phyloP scores from a whole-genome alignment of 2,329 filamentous ascomycete genomes.

The Calycina marina region DNA sequence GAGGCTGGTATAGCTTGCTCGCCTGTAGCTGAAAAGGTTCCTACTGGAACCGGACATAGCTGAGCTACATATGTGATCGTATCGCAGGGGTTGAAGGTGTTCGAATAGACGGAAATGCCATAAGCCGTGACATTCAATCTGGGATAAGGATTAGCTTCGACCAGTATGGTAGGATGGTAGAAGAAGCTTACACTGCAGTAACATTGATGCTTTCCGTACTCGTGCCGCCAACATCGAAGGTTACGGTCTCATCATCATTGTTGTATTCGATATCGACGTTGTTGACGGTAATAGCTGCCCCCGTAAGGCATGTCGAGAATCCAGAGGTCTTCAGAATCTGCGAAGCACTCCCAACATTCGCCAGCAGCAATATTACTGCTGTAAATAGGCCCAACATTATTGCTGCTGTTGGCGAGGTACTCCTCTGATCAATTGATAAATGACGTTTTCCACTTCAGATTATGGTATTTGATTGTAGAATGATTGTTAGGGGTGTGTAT shows the following conservation, averaged over 20 bases:
- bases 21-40: conserved; percentile 60
- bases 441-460: too few species aligned
- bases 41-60: conserved; percentile 77
- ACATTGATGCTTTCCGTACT: conserved; percentile 67
- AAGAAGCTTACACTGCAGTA: conserved; percentile 42
- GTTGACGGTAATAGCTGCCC: conserved; percentile 51
- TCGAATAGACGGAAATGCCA: conserved; percentile 64
- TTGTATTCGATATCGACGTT: conserved; percentile 69
- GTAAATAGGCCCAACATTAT: too few species aligned
- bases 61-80: conserved; percentile 47
- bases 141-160: neutral
- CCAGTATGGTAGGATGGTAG: too few species aligned
- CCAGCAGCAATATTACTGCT: conserved; percentile 19
- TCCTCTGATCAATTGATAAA: too few species aligned
- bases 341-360: conserved; percentile 36
- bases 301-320: conserved; percentile 56
- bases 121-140: conserved; percentile 34
- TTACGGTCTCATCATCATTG: conserved; percentile 54
- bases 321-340: conserved; percentile 69
- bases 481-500: too few species aligned
- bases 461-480: too few species aligned
- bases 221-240: conserved; percentile 69
- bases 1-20: conserved; percentile 54
- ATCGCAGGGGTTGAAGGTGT: conserved; percentile 73
- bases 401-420: too few species aligned